Evolutionary conservation across 768 basidiomycete genomes (phyloP).

Genomic region (Lactarius sanguifluus): DNA sequence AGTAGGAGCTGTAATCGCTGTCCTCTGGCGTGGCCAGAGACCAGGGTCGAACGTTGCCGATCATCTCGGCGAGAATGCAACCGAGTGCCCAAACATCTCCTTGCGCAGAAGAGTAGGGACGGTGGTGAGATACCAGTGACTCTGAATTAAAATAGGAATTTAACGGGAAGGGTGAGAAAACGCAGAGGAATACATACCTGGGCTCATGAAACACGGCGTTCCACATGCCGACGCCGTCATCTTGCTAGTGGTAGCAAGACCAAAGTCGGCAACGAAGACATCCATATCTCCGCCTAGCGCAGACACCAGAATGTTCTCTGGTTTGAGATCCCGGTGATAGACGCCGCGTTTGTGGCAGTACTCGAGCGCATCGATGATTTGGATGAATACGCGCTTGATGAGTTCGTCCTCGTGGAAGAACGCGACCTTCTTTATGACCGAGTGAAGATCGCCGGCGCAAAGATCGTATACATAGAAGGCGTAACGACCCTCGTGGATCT

Average conservation of each 20-base stretch:
- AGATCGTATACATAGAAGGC: constrained; percentile 38
- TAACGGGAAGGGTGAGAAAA: not conserved
- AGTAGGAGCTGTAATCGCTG: not conserved
- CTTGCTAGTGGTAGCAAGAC: constrained; percentile 17
- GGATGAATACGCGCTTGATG: constrained; percentile 19
- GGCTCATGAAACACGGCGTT: constrained; percentile 16
- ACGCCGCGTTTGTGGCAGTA: constrained; percentile 22
- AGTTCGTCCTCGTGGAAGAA: constrained; percentile 20
- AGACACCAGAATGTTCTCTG: constrained; percentile 5
- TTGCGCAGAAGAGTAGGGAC: constrained; percentile 10
- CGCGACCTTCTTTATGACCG: constrained; percentile 4
- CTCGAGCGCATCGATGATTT: constrained; percentile 22
- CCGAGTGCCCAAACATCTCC: constrained; percentile 27
- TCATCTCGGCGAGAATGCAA: constrained; percentile 24
- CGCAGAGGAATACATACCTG: constrained; percentile 1
- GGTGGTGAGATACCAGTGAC: constrained; percentile 6
- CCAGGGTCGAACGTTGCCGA: constrained; percentile 18
- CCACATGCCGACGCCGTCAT: constrained; percentile 7
- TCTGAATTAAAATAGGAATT: constrained; percentile 1
- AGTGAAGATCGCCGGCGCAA: constrained; percentile 17
- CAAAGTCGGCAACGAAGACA: constrained; percentile 18
- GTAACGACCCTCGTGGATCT: constrained; percentile 74
- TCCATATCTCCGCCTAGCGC: constrained; percentile 11
- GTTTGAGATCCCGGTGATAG: constrained; percentile 11
- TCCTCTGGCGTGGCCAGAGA: not conserved